Conservation (phyloP, 306 rosid species). For the Glycine latifolia region DNA sequence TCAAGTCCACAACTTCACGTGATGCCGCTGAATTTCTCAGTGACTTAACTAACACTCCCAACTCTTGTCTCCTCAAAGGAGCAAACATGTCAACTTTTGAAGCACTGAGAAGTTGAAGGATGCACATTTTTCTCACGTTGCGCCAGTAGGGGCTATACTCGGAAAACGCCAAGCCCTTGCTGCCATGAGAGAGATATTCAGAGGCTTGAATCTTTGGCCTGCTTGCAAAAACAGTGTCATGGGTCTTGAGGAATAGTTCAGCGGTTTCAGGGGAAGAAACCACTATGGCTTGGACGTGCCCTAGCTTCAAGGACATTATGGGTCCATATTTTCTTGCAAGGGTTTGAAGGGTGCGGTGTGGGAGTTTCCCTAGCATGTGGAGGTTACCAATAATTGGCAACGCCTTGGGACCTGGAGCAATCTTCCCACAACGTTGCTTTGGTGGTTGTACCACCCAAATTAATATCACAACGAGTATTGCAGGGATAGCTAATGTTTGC, state of each 20-base stretch:
- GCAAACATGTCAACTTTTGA: conserved; percentile 40
- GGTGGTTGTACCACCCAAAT: neutral
- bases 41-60: neutral
- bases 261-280: conserved; percentile 54
- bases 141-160: conserved; percentile 49
- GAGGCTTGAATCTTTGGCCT: conserved; percentile 27
- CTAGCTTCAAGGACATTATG: conserved; percentile 52
- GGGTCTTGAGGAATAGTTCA: conserved; percentile 59
- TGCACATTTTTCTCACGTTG: conserved; percentile 44
- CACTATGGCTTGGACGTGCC: conserved; percentile 44
- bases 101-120: conserved; percentile 17
- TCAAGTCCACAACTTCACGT: conserved; percentile 26
- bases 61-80: conserved; percentile 39
- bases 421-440: conserved; percentile 11
- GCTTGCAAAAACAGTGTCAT: conserved; percentile 43
- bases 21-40: neutral
- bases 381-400: conserved; percentile 54
- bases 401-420: conserved; percentile 53
- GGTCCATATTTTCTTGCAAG: conserved; percentile 53
- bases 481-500: neutral
- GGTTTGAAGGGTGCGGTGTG: conserved; percentile 42
- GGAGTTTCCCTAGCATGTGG: conserved; percentile 54
- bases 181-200: neutral
- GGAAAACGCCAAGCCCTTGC: conserved; percentile 24
- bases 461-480: neutral